phyloP scores from a whole-genome alignment of 139 green algal genomes.

The Coccomyxa sp. region DNA sequence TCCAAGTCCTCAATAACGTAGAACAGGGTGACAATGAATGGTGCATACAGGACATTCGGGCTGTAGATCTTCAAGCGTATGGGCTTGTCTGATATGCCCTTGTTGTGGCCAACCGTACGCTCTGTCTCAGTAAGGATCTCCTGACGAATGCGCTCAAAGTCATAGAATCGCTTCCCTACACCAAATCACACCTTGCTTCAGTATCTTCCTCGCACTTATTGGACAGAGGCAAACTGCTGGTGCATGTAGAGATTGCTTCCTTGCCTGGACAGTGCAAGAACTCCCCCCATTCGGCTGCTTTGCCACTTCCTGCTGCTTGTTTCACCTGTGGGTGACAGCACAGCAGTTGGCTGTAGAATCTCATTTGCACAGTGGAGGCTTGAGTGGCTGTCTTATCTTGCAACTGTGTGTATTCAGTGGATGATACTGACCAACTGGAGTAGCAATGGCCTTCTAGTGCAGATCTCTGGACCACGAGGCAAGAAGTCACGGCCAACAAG shows the following conservation, averaged over 20 bases:
- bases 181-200: too few relatives aligned
- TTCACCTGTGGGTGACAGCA: not conserved
- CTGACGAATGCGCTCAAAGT: conserved; percentile 83
- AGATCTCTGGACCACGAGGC: conserved; percentile 87
- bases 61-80: conserved; percentile 94
- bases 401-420: not conserved
- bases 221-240: too few relatives aligned
- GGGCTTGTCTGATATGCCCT: conserved; percentile 91
- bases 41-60: conserved; percentile 82
- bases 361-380: not conserved
- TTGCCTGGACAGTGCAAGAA: conserved; percentile 86
- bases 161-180: conserved; percentile 73
- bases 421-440: conserved; percentile 71
- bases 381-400: not conserved
- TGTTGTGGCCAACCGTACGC: conserved; percentile 76
- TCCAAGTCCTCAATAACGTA: too few relatives aligned
- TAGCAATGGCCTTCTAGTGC: conserved; percentile 86
- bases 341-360: not conserved
- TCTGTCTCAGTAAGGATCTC: conserved; percentile 95
- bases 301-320: not conserved
- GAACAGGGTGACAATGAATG: not conserved
- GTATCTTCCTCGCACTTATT: too few relatives aligned
- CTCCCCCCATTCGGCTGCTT: conserved; percentile 82
- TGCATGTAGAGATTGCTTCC: not conserved
- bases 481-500: conserved; percentile 94